Evolutionary conservation across 441 rosid genomes (phyloP).

Genomic region (Macaranga tanarius): DNA sequence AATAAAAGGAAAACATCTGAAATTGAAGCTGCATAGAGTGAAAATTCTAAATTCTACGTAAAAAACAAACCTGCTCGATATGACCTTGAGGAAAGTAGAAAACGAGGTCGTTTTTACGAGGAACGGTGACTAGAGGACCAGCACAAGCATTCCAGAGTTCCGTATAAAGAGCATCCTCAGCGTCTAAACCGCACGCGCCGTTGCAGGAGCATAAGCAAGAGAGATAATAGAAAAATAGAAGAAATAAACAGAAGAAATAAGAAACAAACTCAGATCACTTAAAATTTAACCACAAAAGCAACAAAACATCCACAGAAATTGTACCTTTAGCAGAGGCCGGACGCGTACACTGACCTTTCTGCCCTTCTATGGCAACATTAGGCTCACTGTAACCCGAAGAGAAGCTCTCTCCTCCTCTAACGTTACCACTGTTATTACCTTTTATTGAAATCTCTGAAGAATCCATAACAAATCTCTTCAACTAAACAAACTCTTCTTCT

Average conservation of each 20-base stretch:
- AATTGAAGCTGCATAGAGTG: background rate
- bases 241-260: background rate
- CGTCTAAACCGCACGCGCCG: slow-evolving; percentile 44
- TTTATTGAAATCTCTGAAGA: slow-evolving; percentile 56
- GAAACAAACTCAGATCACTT: slow-evolving; percentile 15
- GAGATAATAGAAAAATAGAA: no score
- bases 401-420: slow-evolving; percentile 47
- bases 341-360: slow-evolving; percentile 39
- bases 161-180: slow-evolving; percentile 71
- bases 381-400: slow-evolving; percentile 46
- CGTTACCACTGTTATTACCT: slow-evolving; percentile 47
- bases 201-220: slow-evolving; percentile 1
- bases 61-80: slow-evolving; percentile 75
- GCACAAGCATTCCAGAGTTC: slow-evolving; percentile 99
- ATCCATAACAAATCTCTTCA: slow-evolving; percentile 28
- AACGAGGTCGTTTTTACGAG: slow-evolving; percentile 78
- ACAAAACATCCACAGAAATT: slow-evolving; percentile 11
- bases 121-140: slow-evolving; percentile 94
- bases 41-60: background rate
- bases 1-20: background rate
- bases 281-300: background rate
- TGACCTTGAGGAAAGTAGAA: slow-evolving; percentile 98
- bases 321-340: slow-evolving; percentile 40
- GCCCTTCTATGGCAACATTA: slow-evolving; percentile 42
- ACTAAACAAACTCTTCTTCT: slow-evolving; percentile 25